phyloP scores from a whole-genome alignment of 202 grass and related monocot species.

The Panicum virgatum region DNA sequence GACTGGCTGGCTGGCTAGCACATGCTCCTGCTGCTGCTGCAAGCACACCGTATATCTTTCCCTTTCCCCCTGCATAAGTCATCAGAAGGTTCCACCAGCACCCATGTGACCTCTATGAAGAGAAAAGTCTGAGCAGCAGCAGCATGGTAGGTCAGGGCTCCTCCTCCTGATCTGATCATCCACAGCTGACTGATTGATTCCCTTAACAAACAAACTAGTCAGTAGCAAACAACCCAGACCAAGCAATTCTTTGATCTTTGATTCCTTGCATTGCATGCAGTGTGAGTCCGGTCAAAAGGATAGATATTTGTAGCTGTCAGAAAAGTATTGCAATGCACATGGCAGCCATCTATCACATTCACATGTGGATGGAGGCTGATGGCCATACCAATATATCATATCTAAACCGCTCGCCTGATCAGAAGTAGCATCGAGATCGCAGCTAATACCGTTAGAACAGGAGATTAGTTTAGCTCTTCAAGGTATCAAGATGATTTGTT shows the following conservation, averaged over 20 bases:
- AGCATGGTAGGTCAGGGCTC: conserved; percentile 46
- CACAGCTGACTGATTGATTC: conserved; percentile 35
- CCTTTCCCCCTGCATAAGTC: conserved; percentile 22
- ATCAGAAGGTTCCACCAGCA: conserved; percentile 55
- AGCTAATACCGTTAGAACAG: conserved; percentile 50
- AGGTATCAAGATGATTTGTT: conserved; percentile 29
- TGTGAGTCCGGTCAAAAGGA: conserved; percentile 38
- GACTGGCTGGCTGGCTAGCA: conserved; percentile 47
- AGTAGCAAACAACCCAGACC: conserved; percentile 26
- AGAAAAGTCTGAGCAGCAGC: conserved; percentile 19
- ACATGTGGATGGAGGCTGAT: neutral
- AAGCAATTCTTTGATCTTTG: conserved; percentile 23
- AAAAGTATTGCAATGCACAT: conserved; percentile 27
- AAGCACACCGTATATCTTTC: neutral
- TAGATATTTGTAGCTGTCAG: conserved; percentile 35
- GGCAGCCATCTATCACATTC: conserved; percentile 34
- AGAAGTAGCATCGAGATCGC: conserved; percentile 24
- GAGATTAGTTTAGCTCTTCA: conserved; percentile 33
- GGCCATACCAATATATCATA: conserved; percentile 5
- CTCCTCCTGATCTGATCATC: conserved; percentile 26
- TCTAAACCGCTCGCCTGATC: conserved; percentile 5
- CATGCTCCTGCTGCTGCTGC: conserved; percentile 32
- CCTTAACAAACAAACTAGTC: conserved; percentile 22
- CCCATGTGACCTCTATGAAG: conserved; percentile 51
- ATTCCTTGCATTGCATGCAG: conserved; percentile 4